phyloP scores from a whole-genome alignment of 805 yeast species.

The Peterozyma toletana region DNA sequence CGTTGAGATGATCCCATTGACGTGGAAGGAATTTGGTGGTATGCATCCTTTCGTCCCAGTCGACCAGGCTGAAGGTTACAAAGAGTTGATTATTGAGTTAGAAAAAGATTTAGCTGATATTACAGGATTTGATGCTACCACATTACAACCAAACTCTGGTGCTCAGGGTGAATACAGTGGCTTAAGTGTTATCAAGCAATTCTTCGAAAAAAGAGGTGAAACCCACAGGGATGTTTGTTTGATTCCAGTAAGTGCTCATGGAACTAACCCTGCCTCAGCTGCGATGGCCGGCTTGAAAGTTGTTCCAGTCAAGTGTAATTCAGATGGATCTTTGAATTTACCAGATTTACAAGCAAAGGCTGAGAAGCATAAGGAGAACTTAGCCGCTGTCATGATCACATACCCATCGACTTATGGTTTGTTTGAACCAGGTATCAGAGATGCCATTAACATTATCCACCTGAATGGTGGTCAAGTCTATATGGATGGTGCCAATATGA shows the following conservation, averaged over 20 bases:
- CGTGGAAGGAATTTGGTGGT: conserved; percentile 88
- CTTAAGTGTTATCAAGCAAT: conserved; percentile 74
- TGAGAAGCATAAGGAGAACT: conserved; percentile 51
- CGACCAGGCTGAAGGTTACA: conserved; percentile 85
- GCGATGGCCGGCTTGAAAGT: conserved; percentile 96
- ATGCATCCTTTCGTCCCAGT: conserved; percentile 92
- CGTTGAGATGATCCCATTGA: conserved; percentile 87
- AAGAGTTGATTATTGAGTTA: conserved; percentile 65
- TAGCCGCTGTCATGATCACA: conserved; percentile 94
- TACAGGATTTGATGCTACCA: conserved; percentile 88
- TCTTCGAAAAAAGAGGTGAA: conserved; percentile 66
- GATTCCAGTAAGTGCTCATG: conserved; percentile 97
- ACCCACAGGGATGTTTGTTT: conserved; percentile 75
- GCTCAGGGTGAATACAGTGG: conserved; percentile 99
- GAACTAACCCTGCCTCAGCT: conserved; percentile 98
- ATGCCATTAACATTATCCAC: conserved; percentile 84
- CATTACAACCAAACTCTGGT: conserved; percentile 95
- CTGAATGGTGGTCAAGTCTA: conserved; percentile 90
- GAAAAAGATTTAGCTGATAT: conserved; percentile 83
- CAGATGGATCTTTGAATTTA: conserved; percentile 82
- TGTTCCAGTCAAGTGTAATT: conserved; percentile 81
- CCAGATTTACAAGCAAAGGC: conserved; percentile 71
- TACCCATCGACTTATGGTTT: conserved; percentile 97
- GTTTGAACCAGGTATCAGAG: conserved; percentile 84
- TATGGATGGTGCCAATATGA: conserved; percentile 98